Evolutionary conservation across 179 eudicot species (phyloP), one percentile per base, ranked within the genome.

Genomic region (Silene coronaria): DNA sequence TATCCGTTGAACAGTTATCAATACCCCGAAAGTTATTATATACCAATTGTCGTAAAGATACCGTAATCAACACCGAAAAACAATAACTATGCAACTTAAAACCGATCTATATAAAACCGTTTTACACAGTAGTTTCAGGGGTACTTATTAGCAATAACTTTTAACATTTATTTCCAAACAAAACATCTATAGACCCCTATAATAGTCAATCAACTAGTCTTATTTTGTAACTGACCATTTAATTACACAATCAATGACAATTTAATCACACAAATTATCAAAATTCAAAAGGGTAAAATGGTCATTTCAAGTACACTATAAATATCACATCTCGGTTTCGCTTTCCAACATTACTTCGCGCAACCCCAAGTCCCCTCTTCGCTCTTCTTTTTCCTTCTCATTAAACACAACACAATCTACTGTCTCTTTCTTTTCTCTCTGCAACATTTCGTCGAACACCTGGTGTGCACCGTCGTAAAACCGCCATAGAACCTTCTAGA

Each of bases 311-410:
- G 0, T 7, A 0, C 48, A 27, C 5, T 88, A 82, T 81, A 86
- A 87, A 70, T 81, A 76, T 4, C n/a, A 76, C 76, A 76, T 60
- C 46, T 38, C 86, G 85, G 79, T 82, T 45, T 88, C 88, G 81
- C 84, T 84, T 84, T 85, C 88, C 88, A 83, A 82, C 77, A 76
- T 76, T 79, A 73, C 82, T 58, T 66, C 76, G 85, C 83, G 81
- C 84, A 82, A 71, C 67, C 74, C 67, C 51, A 45, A 45, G 51
- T 12, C 51, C 8, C 51, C 60, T 28, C 60, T 75, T 61, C 79
- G 57, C 77, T 67, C 69, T 38, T 55, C 65, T 46, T 30, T 66
- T 65, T 72, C 82, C 61, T 79, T 84, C 85, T 59, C 84, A 22
- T 0, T 21, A 62, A 79, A 7, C 4, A 66, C 13, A 1, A 42